A percentile compares a stretch with the other conserved stretches of the same genome.
These are phyloP conservation scores for Hypomontagnella submonticulosa DNA, from an alignment of 495 filamentous ascomycete species.

Conservation along the genomic window DNA sequence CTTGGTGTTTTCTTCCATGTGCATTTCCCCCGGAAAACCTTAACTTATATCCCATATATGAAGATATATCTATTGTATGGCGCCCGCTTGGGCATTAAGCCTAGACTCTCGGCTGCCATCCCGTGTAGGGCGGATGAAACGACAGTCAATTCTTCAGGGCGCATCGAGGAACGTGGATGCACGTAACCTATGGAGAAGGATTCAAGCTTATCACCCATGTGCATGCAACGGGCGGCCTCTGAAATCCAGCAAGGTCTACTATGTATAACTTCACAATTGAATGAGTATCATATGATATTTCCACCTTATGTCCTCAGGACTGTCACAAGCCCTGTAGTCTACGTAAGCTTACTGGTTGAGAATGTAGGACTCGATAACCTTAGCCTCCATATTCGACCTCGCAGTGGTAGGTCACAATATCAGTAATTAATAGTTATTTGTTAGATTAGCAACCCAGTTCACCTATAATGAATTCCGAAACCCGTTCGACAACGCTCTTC, in stretches of 20 bases:
- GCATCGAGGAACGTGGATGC: constrained; percentile 18
- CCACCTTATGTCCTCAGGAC: constrained; percentile 15
- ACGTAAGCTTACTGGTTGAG: constrained; percentile 20
- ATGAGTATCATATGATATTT: constrained; percentile 31
- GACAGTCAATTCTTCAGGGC: constrained; percentile 18
- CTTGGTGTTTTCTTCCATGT: constrained; percentile 7
- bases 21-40: constrained; percentile 22
- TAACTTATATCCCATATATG: constrained; percentile 2
- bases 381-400: no score
- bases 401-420: neutral
- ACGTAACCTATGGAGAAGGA: constrained; percentile 22
- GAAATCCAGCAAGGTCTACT: constrained; percentile 7
- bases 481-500: neutral
- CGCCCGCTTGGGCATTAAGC: constrained; percentile 12
- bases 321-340: constrained; percentile 4
- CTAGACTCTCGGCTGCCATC: constrained; percentile 12
- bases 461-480: constrained; percentile 12
- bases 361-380: constrained; percentile 4
- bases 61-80: constrained; percentile 3
- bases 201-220: constrained; percentile 31
- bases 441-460: neutral
- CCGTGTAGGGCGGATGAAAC: constrained; percentile 30
- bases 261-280: neutral
- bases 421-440: constrained; percentile 1
- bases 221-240: constrained; percentile 24